Evolutionary conservation across 2,329 filamentous ascomycete species (phyloP), one percentile per base, ranked within the genome.

Genomic region (Arthrobotrys megalospora): DNA sequence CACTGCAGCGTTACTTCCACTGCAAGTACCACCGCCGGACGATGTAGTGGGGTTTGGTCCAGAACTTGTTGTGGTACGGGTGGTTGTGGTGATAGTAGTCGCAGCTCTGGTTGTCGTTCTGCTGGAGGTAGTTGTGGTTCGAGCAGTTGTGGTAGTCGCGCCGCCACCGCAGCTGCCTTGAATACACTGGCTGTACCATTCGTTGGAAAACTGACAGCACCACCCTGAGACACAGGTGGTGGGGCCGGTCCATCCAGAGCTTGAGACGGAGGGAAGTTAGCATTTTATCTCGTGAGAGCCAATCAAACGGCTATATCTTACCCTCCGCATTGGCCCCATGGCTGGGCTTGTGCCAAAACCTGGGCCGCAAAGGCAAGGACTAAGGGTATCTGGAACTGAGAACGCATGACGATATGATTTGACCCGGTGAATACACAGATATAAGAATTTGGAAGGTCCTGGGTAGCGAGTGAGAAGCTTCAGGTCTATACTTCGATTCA

Each of bases 261-360:
- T 38, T 48, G 16, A 5, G 5, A 28, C 2, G 24, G 11, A 4
- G 10, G 12, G 11, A 38, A 12, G 14, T 58, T 58, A 58, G 52
- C 41, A 36, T 38, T 12, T 6, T 21, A 28, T 41, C 41, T 60
- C 28, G n/a, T 11, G 80, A 1, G 10, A 68, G 36, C 5, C 21
- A 28, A 12, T 7, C 11, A 19, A 21, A 16, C 16, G 1, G 12
- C 6, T 24, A 47, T 6, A 34, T 34, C 69, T 8, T 32, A 81
- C 14, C 86, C 86, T 16, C 86, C 86, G 36, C 86, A 87, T 77
- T 87, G 85, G 0, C 76, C 82, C 80, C 83, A 87, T 0, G 85
- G 82, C 6, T 80, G 81, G 47, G 75, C 81, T 73, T 85, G 83
- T 6, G 84, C 85, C 1, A 66, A 11, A 6, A 36, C 69, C 5